These are phyloP conservation scores for Aspergillus sparsus DNA, from an alignment of 495 filamentous ascomycete genomes.

Conservation along the genomic window DNA sequence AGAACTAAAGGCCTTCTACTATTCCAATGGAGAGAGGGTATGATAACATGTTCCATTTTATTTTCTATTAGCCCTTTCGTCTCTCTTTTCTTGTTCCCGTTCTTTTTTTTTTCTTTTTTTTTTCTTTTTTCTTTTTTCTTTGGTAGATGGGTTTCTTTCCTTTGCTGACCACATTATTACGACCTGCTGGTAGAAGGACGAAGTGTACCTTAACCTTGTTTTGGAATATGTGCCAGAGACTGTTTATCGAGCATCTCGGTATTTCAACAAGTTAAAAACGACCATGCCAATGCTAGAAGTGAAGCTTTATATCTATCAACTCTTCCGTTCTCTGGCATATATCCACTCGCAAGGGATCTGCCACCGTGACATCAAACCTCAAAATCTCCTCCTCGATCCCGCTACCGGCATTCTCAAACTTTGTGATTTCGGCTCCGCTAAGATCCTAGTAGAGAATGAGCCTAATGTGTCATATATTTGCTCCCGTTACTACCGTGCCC, in stretches of 20 bases:
- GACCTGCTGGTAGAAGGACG: constrained; percentile 73
- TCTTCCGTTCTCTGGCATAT: constrained; percentile 96
- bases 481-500: constrained; percentile 97
- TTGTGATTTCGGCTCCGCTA: constrained; percentile 98
- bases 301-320: constrained; percentile 99
- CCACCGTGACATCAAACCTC: constrained; percentile 98
- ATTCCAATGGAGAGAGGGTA: constrained; percentile 97
- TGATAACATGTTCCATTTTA: constrained; percentile 17
- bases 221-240: constrained; percentile 98
- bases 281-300: constrained; percentile 99
- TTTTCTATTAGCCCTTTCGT: constrained; percentile 12
- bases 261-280: constrained; percentile 99
- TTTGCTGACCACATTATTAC: constrained; percentile 20
- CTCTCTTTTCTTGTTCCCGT: background rate
- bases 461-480: constrained; percentile 99
- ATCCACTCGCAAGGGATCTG: constrained; percentile 99
- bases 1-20: constrained; percentile 98
- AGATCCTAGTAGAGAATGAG: constrained; percentile 98
- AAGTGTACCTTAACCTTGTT: constrained; percentile 98
- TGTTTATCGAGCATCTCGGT: constrained; percentile 95
- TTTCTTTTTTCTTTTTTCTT: background rate
- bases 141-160: no score
- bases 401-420: constrained; percentile 90
- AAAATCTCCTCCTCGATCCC: constrained; percentile 93
- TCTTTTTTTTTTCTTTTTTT: background rate